Evolutionary conservation across 1,284 basidiomycete genomes (phyloP), one percentile per base, ranked within the genome.

Genomic region (Rhodotorula sp.): DNA sequence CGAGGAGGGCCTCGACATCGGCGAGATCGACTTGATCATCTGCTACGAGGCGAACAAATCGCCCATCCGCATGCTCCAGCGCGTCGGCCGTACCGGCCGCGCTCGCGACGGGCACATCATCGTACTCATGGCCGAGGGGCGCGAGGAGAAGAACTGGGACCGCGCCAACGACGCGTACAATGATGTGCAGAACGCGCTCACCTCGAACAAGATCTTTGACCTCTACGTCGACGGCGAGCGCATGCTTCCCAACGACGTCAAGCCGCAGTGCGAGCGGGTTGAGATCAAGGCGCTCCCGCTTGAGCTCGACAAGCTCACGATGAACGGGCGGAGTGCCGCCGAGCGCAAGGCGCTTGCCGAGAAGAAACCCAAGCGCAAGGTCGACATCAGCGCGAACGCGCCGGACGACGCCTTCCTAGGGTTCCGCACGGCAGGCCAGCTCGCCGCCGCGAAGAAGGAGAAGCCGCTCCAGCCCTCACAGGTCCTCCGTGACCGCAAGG

Each of bases 1-100:
- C 41, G 97, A 99, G 83, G 97, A 99, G 82, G 97, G 97, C 72
- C 85, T 99, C n/a, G 97, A 99, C 81, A 99, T 99, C 69, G 97
- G 97, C 59, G 95, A 97, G 79, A 90, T 99, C n/a, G 97, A 99
- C 81, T 85, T 96, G 80, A 97, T 97, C 66, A 85, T 97, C 55
- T 97, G 95, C 79, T 99, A 99, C 81, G 97, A 99, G 78, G 90
- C 95, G 51, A 92, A 95, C 78, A 97, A 96, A 83, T 93, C 93
- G 22, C 91, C 95, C 1, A 94, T 98, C 75, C 92, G 96, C 70
- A 95, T 97, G 90, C 87, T 99, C 27, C 97, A 99, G 87, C 90
- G 97, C 34, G 87, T 97, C 59, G 97, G 97, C 59, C 88, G 97
- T 71, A 99, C 97, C 0, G 97, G 97, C 29, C 91, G 97, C 65